Conservation (phyloP, 441 rosid species). For the Erodium moschatum region DNA sequence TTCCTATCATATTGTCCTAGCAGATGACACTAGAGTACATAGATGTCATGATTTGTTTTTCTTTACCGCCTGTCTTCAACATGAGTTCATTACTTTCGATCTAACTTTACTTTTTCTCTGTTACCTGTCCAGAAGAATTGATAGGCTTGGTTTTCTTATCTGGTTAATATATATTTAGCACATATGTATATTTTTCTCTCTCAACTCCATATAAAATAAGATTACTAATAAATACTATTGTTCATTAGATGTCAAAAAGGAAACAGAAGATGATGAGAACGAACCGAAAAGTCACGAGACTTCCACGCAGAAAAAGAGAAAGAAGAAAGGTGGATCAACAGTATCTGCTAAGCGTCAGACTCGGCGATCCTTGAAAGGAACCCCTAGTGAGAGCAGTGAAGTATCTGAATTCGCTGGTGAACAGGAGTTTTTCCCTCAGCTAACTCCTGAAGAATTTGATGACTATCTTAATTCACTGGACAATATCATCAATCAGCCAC, state of each 20-base stretch:
- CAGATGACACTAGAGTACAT: too few relatives aligned
- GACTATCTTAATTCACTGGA: slow-evolving; percentile 52
- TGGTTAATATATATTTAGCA: background rate
- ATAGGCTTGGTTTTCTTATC: background rate
- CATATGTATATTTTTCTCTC: background rate
- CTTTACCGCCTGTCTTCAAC: background rate
- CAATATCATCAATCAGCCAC: slow-evolving; percentile 44
- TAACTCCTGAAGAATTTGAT: slow-evolving; percentile 58
- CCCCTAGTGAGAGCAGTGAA: slow-evolving; percentile 5
- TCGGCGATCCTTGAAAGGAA: slow-evolving; percentile 26
- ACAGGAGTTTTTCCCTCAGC: slow-evolving; percentile 23
- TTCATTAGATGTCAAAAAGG: slow-evolving; percentile 19
- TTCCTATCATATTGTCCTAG: too few relatives aligned
- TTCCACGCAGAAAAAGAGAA: slow-evolving; percentile 29
- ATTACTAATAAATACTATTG: background rate
- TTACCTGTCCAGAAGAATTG: background rate
- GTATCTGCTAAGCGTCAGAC: slow-evolving; percentile 31
- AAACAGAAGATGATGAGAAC: slow-evolving; percentile 19
- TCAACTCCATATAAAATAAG: background rate
- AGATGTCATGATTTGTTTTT: background rate
- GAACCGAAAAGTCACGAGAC: slow-evolving; percentile 27
- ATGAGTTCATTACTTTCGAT: background rate
- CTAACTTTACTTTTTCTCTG: background rate
- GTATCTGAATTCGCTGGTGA: slow-evolving; percentile 6
- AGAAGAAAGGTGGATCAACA: slow-evolving; percentile 23